Evolutionary conservation across 305 asterid species (phyloP).

Genomic region (Fraxinus platypoda): DNA sequence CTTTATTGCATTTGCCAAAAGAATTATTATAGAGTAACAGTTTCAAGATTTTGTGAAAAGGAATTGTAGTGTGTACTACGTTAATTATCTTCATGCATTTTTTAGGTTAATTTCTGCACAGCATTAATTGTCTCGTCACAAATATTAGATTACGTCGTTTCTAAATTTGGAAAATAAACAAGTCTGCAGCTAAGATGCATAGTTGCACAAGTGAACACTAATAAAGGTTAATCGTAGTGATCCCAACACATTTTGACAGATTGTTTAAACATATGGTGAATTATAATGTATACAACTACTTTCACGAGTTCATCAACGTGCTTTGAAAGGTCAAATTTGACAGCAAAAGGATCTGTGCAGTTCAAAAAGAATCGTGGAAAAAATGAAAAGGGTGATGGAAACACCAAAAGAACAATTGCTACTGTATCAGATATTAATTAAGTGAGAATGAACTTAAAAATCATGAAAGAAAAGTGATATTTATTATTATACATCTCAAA

Average conservation of each 20-base stretch:
- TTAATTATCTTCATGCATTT: not conserved
- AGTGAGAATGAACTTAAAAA: not conserved
- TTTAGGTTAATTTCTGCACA: not conserved
- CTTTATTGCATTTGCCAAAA: not conserved
- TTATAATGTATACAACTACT: not conserved
- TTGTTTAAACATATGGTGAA: not conserved
- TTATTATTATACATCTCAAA: not conserved
- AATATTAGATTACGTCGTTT: not conserved
- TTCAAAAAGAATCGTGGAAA: not conserved
- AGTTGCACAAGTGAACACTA: not conserved
- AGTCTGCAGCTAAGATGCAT: not conserved
- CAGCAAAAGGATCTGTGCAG: not conserved
- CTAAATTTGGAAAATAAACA: not conserved
- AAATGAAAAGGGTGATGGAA: not conserved
- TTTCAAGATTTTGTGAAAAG: not conserved
- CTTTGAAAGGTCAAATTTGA: not conserved
- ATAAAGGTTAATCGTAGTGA: not conserved
- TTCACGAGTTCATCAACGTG: not conserved
- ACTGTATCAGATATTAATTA: not conserved
- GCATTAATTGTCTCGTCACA: not conserved
- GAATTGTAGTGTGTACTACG: not conserved
- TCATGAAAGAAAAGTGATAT: not conserved
- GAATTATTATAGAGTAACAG: not conserved
- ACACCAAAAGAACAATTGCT: not conserved
- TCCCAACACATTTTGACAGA: not conserved